A percentile compares a stretch with the other conserved stretches of the same genome.
Evolutionary conservation across 1,139 yeast genomes (phyloP).

Genomic region (Kodamaea anthophila): DNA sequence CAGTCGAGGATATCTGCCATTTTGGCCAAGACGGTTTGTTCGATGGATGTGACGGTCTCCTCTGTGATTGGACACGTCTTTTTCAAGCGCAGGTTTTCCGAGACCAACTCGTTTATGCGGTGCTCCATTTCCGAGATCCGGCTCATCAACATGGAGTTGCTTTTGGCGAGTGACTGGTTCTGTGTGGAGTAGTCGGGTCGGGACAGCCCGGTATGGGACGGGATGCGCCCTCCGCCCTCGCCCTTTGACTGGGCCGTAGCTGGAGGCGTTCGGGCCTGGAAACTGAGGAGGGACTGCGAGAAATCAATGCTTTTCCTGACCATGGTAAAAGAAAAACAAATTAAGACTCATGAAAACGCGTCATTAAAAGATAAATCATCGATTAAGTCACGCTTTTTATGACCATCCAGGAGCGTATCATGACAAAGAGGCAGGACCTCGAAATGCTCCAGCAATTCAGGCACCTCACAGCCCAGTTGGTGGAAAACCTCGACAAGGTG

Average conservation of each 20-base stretch:
- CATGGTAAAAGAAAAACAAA: slow-evolving; percentile 9
- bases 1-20: slow-evolving; percentile 40
- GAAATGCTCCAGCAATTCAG: slow-evolving; percentile 46
- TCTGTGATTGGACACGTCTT: slow-evolving; percentile 5
- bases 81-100: slow-evolving; percentile 11
- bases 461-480: slow-evolving; percentile 40
- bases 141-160: slow-evolving; percentile 45
- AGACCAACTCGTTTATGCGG: slow-evolving; percentile 13
- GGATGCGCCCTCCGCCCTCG: too few species aligned
- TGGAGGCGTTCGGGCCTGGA: slow-evolving; percentile 9
- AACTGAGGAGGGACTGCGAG: slow-evolving; percentile 15
- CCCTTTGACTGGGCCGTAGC: slow-evolving; percentile 1
- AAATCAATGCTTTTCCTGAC: slow-evolving; percentile 19
- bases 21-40: slow-evolving; percentile 33
- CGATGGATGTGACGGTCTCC: slow-evolving; percentile 28
- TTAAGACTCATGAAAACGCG: slow-evolving; percentile 4
- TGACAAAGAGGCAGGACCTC: slow-evolving; percentile 48
- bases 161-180: slow-evolving; percentile 50
- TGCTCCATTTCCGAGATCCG: slow-evolving; percentile 48
- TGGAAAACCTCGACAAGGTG: slow-evolving; percentile 42
- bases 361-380: too few species aligned
- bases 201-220: slow-evolving; percentile 4
- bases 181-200: slow-evolving; percentile 21
- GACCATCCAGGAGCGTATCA: slow-evolving; percentile 24
- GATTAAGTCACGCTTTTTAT: too few species aligned